Percentiles rank a stretch among this genome's conserved stretches.
phyloP scores from a whole-genome alignment of 257 asterid species.

The Pogostemon cablin region DNA sequence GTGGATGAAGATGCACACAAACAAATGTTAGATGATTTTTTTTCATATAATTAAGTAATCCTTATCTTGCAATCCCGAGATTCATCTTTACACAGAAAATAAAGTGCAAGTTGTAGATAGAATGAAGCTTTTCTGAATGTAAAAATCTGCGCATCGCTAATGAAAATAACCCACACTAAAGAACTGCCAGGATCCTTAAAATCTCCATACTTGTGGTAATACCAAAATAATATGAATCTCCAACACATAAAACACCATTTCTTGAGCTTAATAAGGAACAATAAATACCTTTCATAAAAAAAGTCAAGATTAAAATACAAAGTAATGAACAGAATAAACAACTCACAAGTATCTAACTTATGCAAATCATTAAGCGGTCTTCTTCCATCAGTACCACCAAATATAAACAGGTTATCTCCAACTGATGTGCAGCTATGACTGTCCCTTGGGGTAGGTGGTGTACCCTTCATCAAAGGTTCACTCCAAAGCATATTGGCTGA shows the following conservation, averaged over 20 bases:
- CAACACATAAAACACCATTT: conserved; percentile 17
- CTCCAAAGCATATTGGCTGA: conserved; percentile 81
- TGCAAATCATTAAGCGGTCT: conserved; percentile 80
- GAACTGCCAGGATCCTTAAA: neutral
- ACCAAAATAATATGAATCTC: neutral
- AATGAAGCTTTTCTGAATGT: conserved; percentile 18
- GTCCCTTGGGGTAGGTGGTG: conserved; percentile 83
- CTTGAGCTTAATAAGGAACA: conserved; percentile 24
- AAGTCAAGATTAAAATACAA: conserved; percentile 2
- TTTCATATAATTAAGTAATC: conserved; percentile 1
- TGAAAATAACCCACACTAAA: conserved; percentile 15
- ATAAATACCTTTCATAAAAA: conserved; percentile 1
- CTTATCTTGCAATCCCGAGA: neutral
- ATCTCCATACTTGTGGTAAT: conserved; percentile 8
- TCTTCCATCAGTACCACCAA: conserved; percentile 95
- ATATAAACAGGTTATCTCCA: conserved; percentile 80
- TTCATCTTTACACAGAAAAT: conserved; percentile 14
- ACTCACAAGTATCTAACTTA: conserved; percentile 82
- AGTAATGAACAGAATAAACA: conserved; percentile 23
- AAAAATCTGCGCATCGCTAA: conserved; percentile 18
- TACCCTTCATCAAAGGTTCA: conserved; percentile 65
- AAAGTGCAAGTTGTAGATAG: conserved; percentile 2
- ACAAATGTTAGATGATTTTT: neutral
- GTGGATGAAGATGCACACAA: neutral
- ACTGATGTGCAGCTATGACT: conserved; percentile 93